These are phyloP conservation scores for Colletotrichum tropicale DNA, from an alignment of 2,329 filamentous ascomycete species.

Conservation along the genomic window DNA sequence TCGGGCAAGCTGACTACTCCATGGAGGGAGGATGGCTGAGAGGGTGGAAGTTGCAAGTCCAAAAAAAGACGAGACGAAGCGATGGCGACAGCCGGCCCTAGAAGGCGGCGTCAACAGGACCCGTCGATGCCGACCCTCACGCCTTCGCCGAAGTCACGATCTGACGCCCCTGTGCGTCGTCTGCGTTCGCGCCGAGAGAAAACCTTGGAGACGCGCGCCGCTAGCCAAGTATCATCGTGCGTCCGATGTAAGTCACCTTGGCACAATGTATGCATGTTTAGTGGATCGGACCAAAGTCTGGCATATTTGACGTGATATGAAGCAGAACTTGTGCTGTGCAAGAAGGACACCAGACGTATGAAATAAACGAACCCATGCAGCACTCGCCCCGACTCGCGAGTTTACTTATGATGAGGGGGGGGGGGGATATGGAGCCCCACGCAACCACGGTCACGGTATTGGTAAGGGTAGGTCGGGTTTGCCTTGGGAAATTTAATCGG, in stretches of 20 bases:
- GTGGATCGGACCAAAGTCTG: not conserved
- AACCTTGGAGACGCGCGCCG: not conserved
- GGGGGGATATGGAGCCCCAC: not conserved
- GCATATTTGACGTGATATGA: not conserved
- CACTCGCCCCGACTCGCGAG: too few species aligned
- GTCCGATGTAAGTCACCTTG: not conserved
- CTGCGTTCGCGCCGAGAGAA: not conserved
- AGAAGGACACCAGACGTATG: not conserved
- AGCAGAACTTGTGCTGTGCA: not conserved
- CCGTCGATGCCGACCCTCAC: not conserved
- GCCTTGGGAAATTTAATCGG: not conserved
- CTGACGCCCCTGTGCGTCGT: not conserved
- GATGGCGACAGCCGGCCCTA: not conserved
- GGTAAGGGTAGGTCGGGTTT: not conserved
- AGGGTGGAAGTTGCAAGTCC: not conserved
- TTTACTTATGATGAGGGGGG: too few species aligned
- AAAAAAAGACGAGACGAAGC: not conserved
- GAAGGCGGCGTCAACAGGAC: not conserved
- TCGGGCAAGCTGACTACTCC: too few species aligned
- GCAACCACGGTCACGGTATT: not conserved
- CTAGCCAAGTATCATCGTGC: not conserved
- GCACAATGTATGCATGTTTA: not conserved
- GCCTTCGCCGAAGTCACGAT: not conserved
- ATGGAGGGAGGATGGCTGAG: not conserved
- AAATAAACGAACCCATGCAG: not conserved